Conservation (phyloP, 2,329 filamentous ascomycete species). For the Aspergillus sergii region DNA sequence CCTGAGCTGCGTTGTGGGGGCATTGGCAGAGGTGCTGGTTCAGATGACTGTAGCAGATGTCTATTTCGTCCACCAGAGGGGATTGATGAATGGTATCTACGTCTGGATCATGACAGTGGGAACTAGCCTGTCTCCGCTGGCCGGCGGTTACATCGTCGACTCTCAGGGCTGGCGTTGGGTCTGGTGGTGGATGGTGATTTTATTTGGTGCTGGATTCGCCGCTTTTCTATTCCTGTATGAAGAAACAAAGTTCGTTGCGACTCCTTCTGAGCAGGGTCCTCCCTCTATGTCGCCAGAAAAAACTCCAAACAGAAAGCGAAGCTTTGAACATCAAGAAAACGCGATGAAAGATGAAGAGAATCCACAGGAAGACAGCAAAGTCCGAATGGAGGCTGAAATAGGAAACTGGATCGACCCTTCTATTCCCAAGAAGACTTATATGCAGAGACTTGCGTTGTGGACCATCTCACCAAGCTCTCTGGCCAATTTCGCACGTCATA, state of each 20-base stretch:
- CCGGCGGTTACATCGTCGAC: constrained; percentile 35
- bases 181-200: constrained; percentile 51
- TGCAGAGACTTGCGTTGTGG: constrained; percentile 45
- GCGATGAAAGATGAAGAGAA: no score
- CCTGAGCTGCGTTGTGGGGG: constrained; percentile 48
- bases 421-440: constrained; percentile 33
- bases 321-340: no score
- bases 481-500: constrained; percentile 24
- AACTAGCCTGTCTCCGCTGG: constrained; percentile 41
- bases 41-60: constrained; percentile 54
- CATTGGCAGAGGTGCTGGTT: constrained; percentile 47
- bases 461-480: constrained; percentile 9
- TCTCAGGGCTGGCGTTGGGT: constrained; percentile 54
- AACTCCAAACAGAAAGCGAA: no score
- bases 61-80: constrained; percentile 53
- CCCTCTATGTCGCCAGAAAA: not conserved
- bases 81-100: constrained; percentile 52
- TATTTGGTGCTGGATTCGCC: constrained; percentile 42
- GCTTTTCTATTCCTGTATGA: constrained; percentile 50
- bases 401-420: not conserved
- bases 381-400: no score
- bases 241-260: constrained; percentile 36
- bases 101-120: constrained; percentile 37
- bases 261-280: not conserved
- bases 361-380: no score